Conservation (phyloP, 306 rosid genomes). For the Purshia tridentata region DNA sequence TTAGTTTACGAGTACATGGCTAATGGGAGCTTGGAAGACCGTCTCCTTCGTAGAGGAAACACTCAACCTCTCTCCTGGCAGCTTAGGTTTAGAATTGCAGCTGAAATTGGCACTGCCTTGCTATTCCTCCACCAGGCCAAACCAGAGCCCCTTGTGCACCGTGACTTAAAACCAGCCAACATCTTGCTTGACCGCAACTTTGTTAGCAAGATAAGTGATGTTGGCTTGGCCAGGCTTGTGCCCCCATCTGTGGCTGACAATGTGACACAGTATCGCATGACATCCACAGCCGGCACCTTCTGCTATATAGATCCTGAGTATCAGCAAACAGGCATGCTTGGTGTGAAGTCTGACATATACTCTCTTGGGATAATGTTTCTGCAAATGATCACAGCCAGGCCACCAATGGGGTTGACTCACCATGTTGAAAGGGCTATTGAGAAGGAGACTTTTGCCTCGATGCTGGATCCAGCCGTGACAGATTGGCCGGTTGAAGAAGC, state of each 20-base stretch:
- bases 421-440: slow-evolving; percentile 62
- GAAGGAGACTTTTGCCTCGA: slow-evolving; percentile 52
- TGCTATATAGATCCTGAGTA: slow-evolving; percentile 97
- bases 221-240: slow-evolving; percentile 86
- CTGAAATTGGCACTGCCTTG: slow-evolving; percentile 83
- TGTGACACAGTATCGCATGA: slow-evolving; percentile 81
- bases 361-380: slow-evolving; percentile 87
- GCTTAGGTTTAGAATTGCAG: slow-evolving; percentile 72
- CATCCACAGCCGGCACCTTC: slow-evolving; percentile 92
- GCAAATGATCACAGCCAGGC: slow-evolving; percentile 68
- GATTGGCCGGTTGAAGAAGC: slow-evolving; percentile 86
- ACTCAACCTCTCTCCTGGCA: slow-evolving; percentile 75
- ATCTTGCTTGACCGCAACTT: slow-evolving; percentile 75
- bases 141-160: slow-evolving; percentile 94
- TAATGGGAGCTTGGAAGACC: slow-evolving; percentile 83
- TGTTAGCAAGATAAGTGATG: slow-evolving; percentile 86
- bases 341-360: slow-evolving; percentile 84
- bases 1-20: slow-evolving; percentile 89
- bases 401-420: slow-evolving; percentile 96
- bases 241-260: slow-evolving; percentile 68
- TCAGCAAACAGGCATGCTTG: slow-evolving; percentile 96
- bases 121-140: slow-evolving; percentile 92
- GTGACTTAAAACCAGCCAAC: slow-evolving; percentile 93
- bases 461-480: slow-evolving; percentile 64
- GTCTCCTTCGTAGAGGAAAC: slow-evolving; percentile 61